Evolutionary conservation across 495 filamentous ascomycete species (phyloP).

Genomic region (Cetradonia linearis): DNA sequence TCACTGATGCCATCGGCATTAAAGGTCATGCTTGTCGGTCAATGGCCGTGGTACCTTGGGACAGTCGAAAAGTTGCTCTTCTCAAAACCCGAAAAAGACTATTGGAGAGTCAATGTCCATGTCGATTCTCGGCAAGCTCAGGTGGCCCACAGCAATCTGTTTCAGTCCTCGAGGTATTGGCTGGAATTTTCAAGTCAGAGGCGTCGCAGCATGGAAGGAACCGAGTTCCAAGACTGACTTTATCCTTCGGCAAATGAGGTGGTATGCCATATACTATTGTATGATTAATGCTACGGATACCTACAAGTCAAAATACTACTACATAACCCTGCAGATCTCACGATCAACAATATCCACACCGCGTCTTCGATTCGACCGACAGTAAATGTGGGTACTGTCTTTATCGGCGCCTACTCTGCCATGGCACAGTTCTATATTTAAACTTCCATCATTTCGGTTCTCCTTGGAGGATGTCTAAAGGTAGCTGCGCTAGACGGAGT

Average conservation of each 20-base stretch:
- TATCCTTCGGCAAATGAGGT: background rate
- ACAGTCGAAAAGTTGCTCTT: background rate
- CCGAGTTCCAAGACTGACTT: background rate
- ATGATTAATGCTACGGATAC: too few relatives aligned
- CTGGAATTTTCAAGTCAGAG: background rate
- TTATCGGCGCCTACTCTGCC: too few relatives aligned
- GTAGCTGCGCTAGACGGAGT: too few relatives aligned
- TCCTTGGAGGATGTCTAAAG: too few relatives aligned
- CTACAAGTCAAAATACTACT: too few relatives aligned
- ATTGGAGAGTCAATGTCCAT: background rate
- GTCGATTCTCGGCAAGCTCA: background rate
- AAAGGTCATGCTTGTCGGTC: background rate
- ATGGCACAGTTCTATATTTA: too few relatives aligned
- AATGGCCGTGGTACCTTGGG: slow-evolving; percentile 1
- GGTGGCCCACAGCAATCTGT: background rate
- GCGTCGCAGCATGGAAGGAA: background rate
- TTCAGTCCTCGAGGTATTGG: background rate
- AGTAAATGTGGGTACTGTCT: too few relatives aligned
- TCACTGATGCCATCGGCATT: background rate
- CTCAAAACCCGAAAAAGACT: background rate
- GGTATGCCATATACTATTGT: background rate
- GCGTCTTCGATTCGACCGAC: too few relatives aligned
- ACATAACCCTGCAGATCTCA: too few relatives aligned
- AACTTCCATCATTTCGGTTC: too few relatives aligned
- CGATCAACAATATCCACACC: too few relatives aligned